Conservation (phyloP, 2,329 filamentous ascomycete genomes). For the Aaosphaeria pasadenensis region DNA sequence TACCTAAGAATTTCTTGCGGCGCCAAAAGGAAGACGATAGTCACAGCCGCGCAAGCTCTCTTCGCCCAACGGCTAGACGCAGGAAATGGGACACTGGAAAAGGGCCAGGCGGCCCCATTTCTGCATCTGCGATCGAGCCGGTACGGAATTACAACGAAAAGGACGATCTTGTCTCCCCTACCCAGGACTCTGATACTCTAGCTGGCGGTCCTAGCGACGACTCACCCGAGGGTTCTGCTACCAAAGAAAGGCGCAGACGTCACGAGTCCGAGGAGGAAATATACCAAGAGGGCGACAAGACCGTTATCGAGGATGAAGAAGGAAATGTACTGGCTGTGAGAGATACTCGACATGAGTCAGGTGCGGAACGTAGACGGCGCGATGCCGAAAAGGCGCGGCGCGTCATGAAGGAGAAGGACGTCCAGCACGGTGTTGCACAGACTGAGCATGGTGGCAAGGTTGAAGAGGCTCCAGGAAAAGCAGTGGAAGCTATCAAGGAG, state of each 20-base stretch:
- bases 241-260: conserved; percentile 30
- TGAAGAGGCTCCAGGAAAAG: conserved; percentile 34
- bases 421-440: conserved; percentile 43
- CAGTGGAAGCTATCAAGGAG: conserved; percentile 29
- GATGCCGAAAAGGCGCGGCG: conserved; percentile 53
- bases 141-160: conserved; percentile 34
- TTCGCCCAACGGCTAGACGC: conserved; percentile 54
- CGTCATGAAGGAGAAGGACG: conserved; percentile 52
- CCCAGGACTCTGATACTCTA: conserved; percentile 45
- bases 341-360: conserved; percentile 41
- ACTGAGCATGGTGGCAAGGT: conserved; percentile 47
- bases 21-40: conserved; percentile 74
- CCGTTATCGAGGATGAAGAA: conserved; percentile 80
- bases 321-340: conserved; percentile 78
- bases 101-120: conserved; percentile 80
- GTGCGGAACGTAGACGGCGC: conserved; percentile 60
- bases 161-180: conserved; percentile 28
- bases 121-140: conserved; percentile 84
- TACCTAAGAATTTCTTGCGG: conserved; percentile 67
- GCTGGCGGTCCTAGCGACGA: conserved; percentile 41
- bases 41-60: conserved; percentile 55
- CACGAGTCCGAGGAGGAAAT: conserved; percentile 55
- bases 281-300: conserved; percentile 75
- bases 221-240: conserved; percentile 32
- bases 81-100: conserved; percentile 70